These are phyloP conservation scores for Coprinopsis cinerea DNA, from an alignment of 768 basidiomycete species.

Conservation along the genomic window DNA sequence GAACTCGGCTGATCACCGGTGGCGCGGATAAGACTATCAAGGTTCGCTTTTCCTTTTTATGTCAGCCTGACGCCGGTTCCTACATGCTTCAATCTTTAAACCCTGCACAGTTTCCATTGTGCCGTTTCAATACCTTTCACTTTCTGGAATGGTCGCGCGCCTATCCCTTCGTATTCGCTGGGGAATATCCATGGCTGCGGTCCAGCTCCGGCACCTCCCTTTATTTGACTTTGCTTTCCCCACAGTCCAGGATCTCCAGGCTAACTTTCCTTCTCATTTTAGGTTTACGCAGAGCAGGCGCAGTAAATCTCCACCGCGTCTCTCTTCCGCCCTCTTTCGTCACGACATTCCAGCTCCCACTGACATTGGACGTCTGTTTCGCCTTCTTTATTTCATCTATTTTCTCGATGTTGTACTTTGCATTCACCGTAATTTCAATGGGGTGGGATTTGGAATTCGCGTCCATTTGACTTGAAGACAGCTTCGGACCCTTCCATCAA, in stretches of 20 bases:
- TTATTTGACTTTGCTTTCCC: no score
- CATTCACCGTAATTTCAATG: no score
- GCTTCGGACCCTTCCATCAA: no score
- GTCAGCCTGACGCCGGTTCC: slow-evolving; percentile 2
- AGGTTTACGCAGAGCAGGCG: slow-evolving; percentile 70
- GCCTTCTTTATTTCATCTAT: no score
- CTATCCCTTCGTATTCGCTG: not conserved
- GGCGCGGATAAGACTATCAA: slow-evolving; percentile 99
- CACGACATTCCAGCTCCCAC: no score
- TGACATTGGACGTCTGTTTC: no score
- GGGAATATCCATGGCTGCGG: not conserved
- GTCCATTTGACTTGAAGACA: no score
- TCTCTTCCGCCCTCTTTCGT: no score
- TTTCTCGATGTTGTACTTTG: no score
- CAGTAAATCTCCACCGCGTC: slow-evolving; percentile 28
- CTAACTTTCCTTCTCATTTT: slow-evolving; percentile 1
- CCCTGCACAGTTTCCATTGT: not conserved
- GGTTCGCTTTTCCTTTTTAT: slow-evolving; percentile 37
- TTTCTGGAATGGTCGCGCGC: not conserved
- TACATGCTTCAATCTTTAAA: slow-evolving; percentile 3
- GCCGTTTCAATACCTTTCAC: not conserved
- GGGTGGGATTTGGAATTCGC: no score
- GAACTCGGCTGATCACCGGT: slow-evolving; percentile 90
- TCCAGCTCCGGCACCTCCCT: no score
- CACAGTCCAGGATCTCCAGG: not conserved